Evolutionary conservation across 306 rosid genomes (phyloP), one percentile per base, ranked within the genome.

Genomic region (Datisca glomerata): DNA sequence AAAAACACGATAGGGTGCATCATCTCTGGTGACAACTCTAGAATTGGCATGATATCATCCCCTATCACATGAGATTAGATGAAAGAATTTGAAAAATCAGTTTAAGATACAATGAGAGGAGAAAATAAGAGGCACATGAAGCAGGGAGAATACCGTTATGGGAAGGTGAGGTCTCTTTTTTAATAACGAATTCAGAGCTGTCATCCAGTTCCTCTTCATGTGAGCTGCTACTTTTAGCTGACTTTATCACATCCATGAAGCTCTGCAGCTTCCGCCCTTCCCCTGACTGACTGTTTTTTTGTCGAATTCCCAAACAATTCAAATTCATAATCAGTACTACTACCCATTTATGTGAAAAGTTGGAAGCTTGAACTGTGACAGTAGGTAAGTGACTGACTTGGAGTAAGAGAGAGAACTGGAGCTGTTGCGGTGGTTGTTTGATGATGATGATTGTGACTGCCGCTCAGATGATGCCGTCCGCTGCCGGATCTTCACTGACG

Each of bases 171-270:
- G 66, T 49, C 70, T 75, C 98, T 56, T 69, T 80, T 68, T 80
- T 81, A 10, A 78, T 66, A 49, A 72, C 56, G 35, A 78, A 71
- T 8, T 79, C 92, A 39, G 68, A 80, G 20, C 75, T 67, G 19
- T 73, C 94, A 14, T 31, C 36, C 39, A 80, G 53, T 51, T 68
- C 92, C 29, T 81, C 96, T 48, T 73, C 92, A 58, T 56, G 67
- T 45, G 66, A 35, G 49, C 61, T 29, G 22, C 56, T 66, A 60
- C 75, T 80, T 37, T 81, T 81, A 1, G 85, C 71, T 53, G 77
- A 51, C 27, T 51, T 78, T 67, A 91, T 75, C 80, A 91, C 78
- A 66, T 91, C 99, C 48, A 68, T 63, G 63, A 89, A 84, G 69
- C 86, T 80, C 65, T 73, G 70, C 65, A 55, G 77, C 64, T 74